Base-by-base conservation (phyloP, 768 basidiomycete genomes). In the Boletales sp. region DNA sequence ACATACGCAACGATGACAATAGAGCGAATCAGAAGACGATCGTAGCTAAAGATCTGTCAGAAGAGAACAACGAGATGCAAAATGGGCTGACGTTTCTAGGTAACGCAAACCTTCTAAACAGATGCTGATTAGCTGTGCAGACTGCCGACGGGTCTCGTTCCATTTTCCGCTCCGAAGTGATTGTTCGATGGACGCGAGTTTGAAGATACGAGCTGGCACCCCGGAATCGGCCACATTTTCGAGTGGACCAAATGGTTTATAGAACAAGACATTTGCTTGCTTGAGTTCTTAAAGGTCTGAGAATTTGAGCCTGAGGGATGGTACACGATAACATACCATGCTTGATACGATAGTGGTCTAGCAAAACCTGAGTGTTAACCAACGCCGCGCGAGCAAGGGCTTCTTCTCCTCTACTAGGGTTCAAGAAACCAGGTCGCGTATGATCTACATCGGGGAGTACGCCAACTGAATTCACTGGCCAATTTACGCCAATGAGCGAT, bases 391-490 rank as follows among this genome's bases (percentile, higher is more conserved):
- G 63, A 3, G 86, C 86, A 34, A 78, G 68, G 19, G 71, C 65
- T 41, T 74, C 70, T 31, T 82, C 77, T 34, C 81, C 82, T 15
- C 61, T 61, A 15, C 43, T 57, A 1, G 76, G 70, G 5, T 69
- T 57, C 30, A 90, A 64, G 62, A 83, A 89, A 5, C 88, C 88
- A 29, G 78, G 76, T 8, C 56, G 65, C 3, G 72, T 72, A 12
- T 79, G 78, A 54, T 88, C 83, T 2, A 83, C 79, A 61, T 91
- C 89, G 5, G 90, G 88, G 13, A 91, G 66, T 2, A 90, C 82
- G 2, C 90, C 90, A 17, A 90, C 89, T 0, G 85, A 86, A 60
- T 93, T 93, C 3, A 81, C 86, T 1, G 90, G 90, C 80, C 87
- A 87, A 40, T 83, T 62, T 12, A 81, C 74, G 17, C 90, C 90